phyloP scores from a whole-genome alignment of 768 basidiomycete genomes.

The Pisolithus marmoratus region DNA sequence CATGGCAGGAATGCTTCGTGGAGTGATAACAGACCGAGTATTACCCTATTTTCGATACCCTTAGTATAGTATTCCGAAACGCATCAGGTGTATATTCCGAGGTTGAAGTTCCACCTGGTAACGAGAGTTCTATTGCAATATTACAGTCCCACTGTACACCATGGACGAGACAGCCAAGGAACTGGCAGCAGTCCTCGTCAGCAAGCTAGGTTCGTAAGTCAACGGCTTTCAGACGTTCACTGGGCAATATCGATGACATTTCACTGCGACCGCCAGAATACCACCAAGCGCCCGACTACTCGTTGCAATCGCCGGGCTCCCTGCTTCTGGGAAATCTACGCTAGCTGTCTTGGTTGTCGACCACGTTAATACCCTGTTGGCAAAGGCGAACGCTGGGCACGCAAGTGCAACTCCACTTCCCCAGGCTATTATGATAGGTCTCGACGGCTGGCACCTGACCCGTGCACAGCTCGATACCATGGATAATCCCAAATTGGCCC shows the following conservation, averaged over 20 bases:
- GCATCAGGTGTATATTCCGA: too few relatives aligned
- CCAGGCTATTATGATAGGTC: slow-evolving; percentile 60
- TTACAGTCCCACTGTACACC: neutral
- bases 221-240: neutral
- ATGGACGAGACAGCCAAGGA: slow-evolving; percentile 39
- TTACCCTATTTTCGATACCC: neutral
- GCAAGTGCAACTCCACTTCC: neutral
- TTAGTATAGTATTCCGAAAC: too few relatives aligned
- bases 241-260: neutral
- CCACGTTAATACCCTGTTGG: slow-evolving; percentile 43
- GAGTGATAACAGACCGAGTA: too few relatives aligned
- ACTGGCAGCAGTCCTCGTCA: slow-evolving; percentile 34
- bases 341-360: slow-evolving; percentile 56
- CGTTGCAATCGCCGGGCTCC: slow-evolving; percentile 71
- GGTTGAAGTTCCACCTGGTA: too few relatives aligned
- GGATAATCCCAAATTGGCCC: slow-evolving; percentile 70
- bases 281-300: slow-evolving; percentile 42
- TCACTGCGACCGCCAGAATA: slow-evolving; percentile 4
- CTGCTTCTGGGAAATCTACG: slow-evolving; percentile 85
- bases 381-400: neutral
- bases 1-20: neutral
- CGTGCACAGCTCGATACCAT: slow-evolving; percentile 72
- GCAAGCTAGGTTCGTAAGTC: slow-evolving; percentile 35
- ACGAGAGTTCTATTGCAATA: too few relatives aligned
- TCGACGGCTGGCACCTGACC: slow-evolving; percentile 92